phyloP scores from a whole-genome alignment of 2,329 filamentous ascomycete genomes.

The Colletotrichum kahawae region DNA sequence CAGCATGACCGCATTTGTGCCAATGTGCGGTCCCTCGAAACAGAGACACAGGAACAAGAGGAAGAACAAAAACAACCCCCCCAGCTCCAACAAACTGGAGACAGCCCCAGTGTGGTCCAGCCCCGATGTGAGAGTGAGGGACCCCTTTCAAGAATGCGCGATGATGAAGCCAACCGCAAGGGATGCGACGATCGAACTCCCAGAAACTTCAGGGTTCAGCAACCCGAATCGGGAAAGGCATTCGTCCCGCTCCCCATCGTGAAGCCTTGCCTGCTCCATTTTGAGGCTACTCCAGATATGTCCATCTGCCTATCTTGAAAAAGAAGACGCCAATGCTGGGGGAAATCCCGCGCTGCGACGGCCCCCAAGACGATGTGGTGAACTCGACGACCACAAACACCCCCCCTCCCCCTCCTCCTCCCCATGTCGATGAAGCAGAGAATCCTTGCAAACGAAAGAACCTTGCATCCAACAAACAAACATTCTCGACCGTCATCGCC shows the following conservation, averaged over 20 bases:
- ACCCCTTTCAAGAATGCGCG: neutral
- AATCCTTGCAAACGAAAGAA: neutral
- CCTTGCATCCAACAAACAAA: neutral
- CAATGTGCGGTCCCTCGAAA: neutral
- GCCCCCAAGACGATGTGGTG: neutral
- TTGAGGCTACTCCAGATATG: neutral
- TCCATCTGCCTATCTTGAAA: neutral
- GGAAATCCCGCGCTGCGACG: neutral
- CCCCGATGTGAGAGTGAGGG: neutral
- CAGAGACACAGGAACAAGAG: neutral
- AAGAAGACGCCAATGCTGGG: neutral
- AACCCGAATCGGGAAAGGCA: conserved; percentile 1
- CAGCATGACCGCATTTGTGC: neutral
- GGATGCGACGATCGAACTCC: neutral
- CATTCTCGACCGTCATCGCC: neutral
- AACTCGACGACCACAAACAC: neutral
- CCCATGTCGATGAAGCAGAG: neutral
- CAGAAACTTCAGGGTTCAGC: neutral
- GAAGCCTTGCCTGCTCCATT: neutral
- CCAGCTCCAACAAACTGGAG: neutral
- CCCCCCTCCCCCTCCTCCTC: neutral
- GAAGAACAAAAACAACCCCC: neutral
- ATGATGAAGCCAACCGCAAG: neutral
- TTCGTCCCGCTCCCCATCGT: neutral
- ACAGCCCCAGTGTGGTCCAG: neutral